Base-by-base conservation (phyloP, 1,139 yeast genomes). In the Pneumocystis murina region DNA sequence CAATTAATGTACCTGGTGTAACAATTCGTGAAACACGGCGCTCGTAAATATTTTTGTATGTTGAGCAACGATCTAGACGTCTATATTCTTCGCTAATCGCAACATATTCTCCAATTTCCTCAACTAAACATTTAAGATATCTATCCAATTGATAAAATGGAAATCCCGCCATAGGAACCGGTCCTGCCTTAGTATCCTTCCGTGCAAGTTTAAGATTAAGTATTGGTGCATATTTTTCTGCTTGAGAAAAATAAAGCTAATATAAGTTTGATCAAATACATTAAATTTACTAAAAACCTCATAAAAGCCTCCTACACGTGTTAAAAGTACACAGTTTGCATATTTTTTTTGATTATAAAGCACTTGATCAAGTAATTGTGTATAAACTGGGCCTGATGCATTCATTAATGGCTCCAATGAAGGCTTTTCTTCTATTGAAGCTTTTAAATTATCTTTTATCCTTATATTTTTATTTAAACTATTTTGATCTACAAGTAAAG, bases 1-100 rank as follows among this genome's bases (percentile, higher is more conserved):
- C 96, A 14, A 91, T 81, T 62, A 92, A 80, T 0, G 97, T 92
- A 0, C 99, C 98, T 0, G 97, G 97, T 0, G 97, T 86, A 1
- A 92, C 82, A 7, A 91, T 83, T 60, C 97, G 78, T 4, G 90
- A 81, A 0, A 94, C 82, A 55, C 86, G 84, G 59, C 99, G 77
- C 63, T 81, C 83, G 57, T 84, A 80, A 39, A 68, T 64, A 60
- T 79, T 78, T 67, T 74, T 75, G n/a, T 70, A 63, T 7, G 74
- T 69, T 48, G 64, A 30, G 60, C 68, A 59, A 68, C 62, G 36
- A 61, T 14, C 66, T 60, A 28, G 61, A 35, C 35, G 60, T 65
- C 28, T 61, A 61, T 64, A 80, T 71, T 90, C 97, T 66, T 90
- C 95, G 24, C 89, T 82, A 24, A 91, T 79, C 0, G 92, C 96